A percentile compares a stretch with the other conserved stretches of the same genome.
phyloP scores from a whole-genome alignment of 2,329 filamentous ascomycete species.

The Salinomyces thailandicus region DNA sequence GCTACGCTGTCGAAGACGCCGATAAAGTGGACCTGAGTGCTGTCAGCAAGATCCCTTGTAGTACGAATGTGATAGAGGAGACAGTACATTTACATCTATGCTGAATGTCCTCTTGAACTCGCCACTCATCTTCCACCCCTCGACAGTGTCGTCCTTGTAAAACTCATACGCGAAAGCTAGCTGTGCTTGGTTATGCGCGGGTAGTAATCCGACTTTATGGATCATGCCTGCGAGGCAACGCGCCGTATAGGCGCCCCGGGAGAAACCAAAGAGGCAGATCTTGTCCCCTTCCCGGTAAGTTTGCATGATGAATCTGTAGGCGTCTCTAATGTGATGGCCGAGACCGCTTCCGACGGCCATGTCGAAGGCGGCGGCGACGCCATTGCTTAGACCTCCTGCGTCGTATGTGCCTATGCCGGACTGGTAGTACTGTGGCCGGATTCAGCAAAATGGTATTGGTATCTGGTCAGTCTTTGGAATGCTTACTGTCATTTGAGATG shows the following conservation, averaged over 20 bases:
- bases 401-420: slow-evolving; percentile 39
- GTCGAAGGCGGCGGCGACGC: slow-evolving; percentile 31
- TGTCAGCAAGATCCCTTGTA: no score
- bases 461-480: no score
- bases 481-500: slow-evolving; percentile 23
- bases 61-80: no score
- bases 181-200: slow-evolving; percentile 27
- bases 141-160: slow-evolving; percentile 32
- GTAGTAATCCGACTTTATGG: slow-evolving; percentile 32
- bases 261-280: slow-evolving; percentile 42
- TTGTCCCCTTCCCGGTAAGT: slow-evolving; percentile 39
- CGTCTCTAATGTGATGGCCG: slow-evolving; percentile 33
- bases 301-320: slow-evolving; percentile 39
- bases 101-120: slow-evolving; percentile 39
- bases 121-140: slow-evolving; percentile 32
- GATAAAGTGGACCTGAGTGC: slow-evolving; percentile 35
- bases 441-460: no score
- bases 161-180: slow-evolving; percentile 36
- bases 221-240: slow-evolving; percentile 39
- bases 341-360: slow-evolving; percentile 36
- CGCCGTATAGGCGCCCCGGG: slow-evolving; percentile 41
- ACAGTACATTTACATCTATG: slow-evolving; percentile 27
- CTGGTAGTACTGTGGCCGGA: slow-evolving; percentile 28
- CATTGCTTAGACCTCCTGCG: slow-evolving; percentile 29
- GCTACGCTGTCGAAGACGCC: slow-evolving; percentile 37